Conservation (phyloP, 116 monocot genomes). For the Papilionanthe hybrid region DNA sequence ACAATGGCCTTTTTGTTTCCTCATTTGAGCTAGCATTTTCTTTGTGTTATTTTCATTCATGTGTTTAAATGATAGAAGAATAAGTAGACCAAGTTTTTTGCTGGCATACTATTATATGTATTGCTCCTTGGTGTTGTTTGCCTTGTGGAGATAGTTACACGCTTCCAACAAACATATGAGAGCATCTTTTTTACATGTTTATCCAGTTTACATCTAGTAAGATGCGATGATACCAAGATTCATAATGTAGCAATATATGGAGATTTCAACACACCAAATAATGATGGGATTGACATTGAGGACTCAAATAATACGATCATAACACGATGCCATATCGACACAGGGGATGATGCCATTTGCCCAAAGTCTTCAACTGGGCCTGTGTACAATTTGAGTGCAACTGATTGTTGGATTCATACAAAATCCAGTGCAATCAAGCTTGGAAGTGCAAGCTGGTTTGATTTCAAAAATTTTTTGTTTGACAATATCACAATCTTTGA, state of each 20-base stretch:
- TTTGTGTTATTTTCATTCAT: neutral
- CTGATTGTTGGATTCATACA: slow-evolving; percentile 84
- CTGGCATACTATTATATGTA: neutral
- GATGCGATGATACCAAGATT: slow-evolving; percentile 45
- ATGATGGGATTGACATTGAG: slow-evolving; percentile 91
- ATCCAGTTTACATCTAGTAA: slow-evolving; percentile 81
- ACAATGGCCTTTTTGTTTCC: too few relatives aligned
- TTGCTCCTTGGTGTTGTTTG: too few relatives aligned
- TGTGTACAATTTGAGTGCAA: slow-evolving; percentile 61
- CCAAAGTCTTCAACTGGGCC: slow-evolving; percentile 82
- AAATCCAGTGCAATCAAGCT: slow-evolving; percentile 90
- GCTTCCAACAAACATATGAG: too few relatives aligned
- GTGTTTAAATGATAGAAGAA: neutral
- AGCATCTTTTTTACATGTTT: neutral
- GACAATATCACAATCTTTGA: slow-evolving; percentile 80
- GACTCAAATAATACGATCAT: slow-evolving; percentile 95
- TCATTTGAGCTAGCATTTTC: too few relatives aligned
- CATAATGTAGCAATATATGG: slow-evolving; percentile 66
- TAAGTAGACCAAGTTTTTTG: neutral
- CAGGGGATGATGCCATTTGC: slow-evolving; percentile 93
- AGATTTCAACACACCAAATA: slow-evolving; percentile 87
- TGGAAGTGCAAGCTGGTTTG: slow-evolving; percentile 83
- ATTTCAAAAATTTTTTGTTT: slow-evolving; percentile 58
- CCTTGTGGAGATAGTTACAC: too few relatives aligned
- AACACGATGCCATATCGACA: slow-evolving; percentile 86